phyloP scores from a whole-genome alignment of 2,329 filamentous ascomycete species.

The Lasiodiplodia sp. region DNA sequence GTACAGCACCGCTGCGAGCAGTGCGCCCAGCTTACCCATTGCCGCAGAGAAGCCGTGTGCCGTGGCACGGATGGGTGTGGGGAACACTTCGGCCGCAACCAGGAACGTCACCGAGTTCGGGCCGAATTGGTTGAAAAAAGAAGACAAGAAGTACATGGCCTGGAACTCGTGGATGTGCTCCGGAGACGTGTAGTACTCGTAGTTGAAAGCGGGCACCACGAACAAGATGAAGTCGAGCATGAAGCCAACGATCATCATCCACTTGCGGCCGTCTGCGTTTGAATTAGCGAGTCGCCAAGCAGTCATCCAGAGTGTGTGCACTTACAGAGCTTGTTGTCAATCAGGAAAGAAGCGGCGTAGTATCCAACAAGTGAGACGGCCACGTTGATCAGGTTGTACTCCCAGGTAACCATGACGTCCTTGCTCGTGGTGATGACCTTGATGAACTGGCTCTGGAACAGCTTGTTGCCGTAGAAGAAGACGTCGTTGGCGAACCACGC shows the following conservation, averaged over 20 bases:
- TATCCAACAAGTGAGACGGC: conserved; percentile 86
- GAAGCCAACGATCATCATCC: conserved; percentile 96
- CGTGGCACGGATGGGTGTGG: conserved; percentile 88
- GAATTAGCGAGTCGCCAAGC: conserved; percentile 9
- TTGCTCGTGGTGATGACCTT: conserved; percentile 74
- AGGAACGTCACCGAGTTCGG: conserved; percentile 97
- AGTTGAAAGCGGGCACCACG: conserved; percentile 88
- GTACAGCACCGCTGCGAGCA: conserved; percentile 87
- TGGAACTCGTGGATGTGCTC: conserved; percentile 87
- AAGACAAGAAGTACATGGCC: conserved; percentile 97
- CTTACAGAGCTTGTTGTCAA: conserved; percentile 86
- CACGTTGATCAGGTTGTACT: conserved; percentile 92
- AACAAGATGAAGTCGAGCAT: conserved; percentile 93
- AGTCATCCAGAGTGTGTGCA: background rate
- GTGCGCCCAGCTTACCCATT: conserved; percentile 84
- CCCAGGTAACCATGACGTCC: conserved; percentile 85
- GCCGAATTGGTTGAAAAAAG: conserved; percentile 99
- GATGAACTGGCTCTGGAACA: conserved; percentile 94
- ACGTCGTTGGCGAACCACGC: conserved; percentile 97
- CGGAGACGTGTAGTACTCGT: conserved; percentile 77
- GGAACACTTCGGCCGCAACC: conserved; percentile 94
- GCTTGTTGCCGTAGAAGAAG: conserved; percentile 99
- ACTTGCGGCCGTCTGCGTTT: conserved; percentile 76
- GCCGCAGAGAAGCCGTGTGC: conserved; percentile 96
- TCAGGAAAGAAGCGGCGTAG: conserved; percentile 86